phyloP scores from a whole-genome alignment of 2,329 filamentous ascomycete genomes.

The Mariannaea elegans region DNA sequence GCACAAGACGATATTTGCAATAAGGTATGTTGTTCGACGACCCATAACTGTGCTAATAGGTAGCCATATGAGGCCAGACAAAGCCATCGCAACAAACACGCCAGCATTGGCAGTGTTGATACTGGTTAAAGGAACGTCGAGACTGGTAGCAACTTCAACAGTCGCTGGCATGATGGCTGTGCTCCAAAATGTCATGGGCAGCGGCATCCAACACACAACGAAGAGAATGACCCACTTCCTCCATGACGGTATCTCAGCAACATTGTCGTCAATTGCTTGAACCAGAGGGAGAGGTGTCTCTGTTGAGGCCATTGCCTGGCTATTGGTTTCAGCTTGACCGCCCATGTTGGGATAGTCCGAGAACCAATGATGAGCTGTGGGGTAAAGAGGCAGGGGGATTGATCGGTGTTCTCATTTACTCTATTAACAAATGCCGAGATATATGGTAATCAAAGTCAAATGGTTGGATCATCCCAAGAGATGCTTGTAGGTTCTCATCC shows the following conservation, averaged over 20 bases:
- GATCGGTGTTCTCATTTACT: not conserved
- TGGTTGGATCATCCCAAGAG: not conserved
- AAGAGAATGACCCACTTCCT: slow-evolving; percentile 42
- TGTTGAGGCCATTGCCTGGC: not conserved
- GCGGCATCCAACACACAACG: slow-evolving; percentile 41
- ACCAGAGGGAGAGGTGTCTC: slow-evolving; percentile 9
- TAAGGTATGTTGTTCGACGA: slow-evolving; percentile 35
- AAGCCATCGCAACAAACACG: slow-evolving; percentile 36
- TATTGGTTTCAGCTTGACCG: slow-evolving; percentile 24
- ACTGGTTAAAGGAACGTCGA: slow-evolving; percentile 19
- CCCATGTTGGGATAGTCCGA: slow-evolving; percentile 17
- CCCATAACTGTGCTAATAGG: slow-evolving; percentile 38
- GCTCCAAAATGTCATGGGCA: slow-evolving; percentile 42
- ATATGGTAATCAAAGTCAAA: not conserved
- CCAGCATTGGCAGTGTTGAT: slow-evolving; percentile 37
- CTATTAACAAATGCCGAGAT: not conserved
- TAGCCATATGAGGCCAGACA: slow-evolving; percentile 38
- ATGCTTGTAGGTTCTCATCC: not conserved
- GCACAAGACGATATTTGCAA: slow-evolving; percentile 34
- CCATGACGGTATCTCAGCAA: slow-evolving; percentile 31
- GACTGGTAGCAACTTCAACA: slow-evolving; percentile 26
- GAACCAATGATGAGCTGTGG: not conserved
- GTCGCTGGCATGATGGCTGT: slow-evolving; percentile 39
- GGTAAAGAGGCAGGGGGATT: not conserved
- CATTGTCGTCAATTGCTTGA: slow-evolving; percentile 33